Evolutionary conservation across 108 stramenopile genomes (phyloP), one percentile per base, ranked within the genome.

Genomic region (Mayamaea pseudoterrestris): DNA sequence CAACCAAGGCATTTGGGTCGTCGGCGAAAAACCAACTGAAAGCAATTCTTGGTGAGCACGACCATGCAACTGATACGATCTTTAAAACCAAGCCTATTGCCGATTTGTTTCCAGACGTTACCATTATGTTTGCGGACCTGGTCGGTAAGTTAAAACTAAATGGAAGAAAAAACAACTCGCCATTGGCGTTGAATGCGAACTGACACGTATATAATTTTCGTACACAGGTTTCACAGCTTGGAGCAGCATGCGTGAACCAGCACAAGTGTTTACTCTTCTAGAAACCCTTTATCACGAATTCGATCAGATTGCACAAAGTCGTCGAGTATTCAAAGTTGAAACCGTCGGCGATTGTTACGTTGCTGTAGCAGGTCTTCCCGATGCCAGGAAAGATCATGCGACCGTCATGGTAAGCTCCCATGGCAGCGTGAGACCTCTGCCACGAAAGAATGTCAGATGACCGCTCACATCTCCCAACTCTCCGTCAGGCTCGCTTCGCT

Each of bases 41-140:
- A 41, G 21, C 16, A 6, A 20, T 41, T 13, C 40, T 41, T 4
- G 21, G 21, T 16, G 40, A 20, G 5, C 16, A 41, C 5, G 40
- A 41, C 40, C n/a, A n/a, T n/a, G n/a, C n/a, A n/a, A n/a, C n/a
- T n/a, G n/a, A n/a, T n/a, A n/a, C n/a, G n/a, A n/a, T n/a, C n/a
- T n/a, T n/a, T n/a, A n/a, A n/a, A n/a, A n/a, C n/a, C n/a, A n/a
- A n/a, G 8, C 37, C 37, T 3, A 71, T 71, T 49, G 65, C 69
- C 4, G 68, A 69, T 61, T 58, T 54, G 53, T 69, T 55, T 51
- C 58, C 64, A 18, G 61, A 64, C 35, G 60, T 59, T 1, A 66
- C 65, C 25, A 66, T 66, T 35, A 21, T 24, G 18, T 51, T 51
- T 51, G 50, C 50, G 20, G 50, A 51, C 37, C 22, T 51, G 2